Percentiles rank a stretch among this genome's conserved stretches.
phyloP scores from a whole-genome alignment of 306 rosid genomes.

The Coriaria nepalensis region DNA sequence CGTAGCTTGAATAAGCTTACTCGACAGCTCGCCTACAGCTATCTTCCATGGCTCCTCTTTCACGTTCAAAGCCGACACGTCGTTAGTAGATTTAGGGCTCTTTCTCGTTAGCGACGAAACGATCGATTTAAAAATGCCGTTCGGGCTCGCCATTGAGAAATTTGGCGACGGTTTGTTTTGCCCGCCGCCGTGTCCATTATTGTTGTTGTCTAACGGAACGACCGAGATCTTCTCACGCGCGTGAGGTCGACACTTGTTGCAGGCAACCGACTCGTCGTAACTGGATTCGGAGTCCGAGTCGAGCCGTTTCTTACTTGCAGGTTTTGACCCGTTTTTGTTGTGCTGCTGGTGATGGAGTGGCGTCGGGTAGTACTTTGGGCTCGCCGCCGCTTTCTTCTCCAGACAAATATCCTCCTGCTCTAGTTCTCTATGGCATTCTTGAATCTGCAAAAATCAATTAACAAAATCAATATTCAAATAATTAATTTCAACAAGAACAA shows the following conservation, averaged over 20 bases:
- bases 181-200: background rate
- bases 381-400: conserved; percentile 7
- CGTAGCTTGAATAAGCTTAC: conserved; percentile 61
- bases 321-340: conserved; percentile 14
- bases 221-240: conserved; percentile 74
- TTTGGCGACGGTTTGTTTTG: conserved; percentile 17
- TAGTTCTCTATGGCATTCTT: conserved; percentile 28
- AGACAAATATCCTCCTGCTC: conserved; percentile 28
- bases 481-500: too few species aligned
- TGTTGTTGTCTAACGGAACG: conserved; percentile 49
- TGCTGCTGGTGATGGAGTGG: conserved; percentile 23
- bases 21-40: conserved; percentile 76
- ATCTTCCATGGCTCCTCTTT: conserved; percentile 82
- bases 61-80: conserved; percentile 11
- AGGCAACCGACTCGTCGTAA: conserved; percentile 43
- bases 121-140: conserved; percentile 59
- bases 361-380: conserved; percentile 37
- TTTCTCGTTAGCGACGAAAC: conserved; percentile 51
- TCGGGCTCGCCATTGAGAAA: conserved; percentile 52
- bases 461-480: background rate
- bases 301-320: conserved; percentile 29
- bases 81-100: conserved; percentile 43
- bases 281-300: conserved; percentile 21
- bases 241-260: conserved; percentile 84
- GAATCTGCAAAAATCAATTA: conserved; percentile 44